Percentiles rank a stretch among this genome's conserved stretches.
These are phyloP conservation scores for Thalassiosira sp. DNA, from an alignment of 352 stramenopile species.

Conservation along the genomic window DNA sequence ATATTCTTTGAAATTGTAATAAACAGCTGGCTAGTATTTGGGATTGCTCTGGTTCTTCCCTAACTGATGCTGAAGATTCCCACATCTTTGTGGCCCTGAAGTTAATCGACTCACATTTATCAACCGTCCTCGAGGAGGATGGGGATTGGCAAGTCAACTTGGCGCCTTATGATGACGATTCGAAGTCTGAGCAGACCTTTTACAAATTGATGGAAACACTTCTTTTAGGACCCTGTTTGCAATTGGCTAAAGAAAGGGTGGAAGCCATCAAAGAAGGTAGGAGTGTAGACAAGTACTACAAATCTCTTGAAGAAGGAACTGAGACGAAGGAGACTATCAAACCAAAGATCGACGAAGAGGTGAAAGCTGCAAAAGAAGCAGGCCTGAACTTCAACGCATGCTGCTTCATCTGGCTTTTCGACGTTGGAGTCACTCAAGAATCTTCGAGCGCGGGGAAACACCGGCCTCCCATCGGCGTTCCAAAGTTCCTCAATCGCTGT, in stretches of 20 bases:
- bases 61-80: constrained; percentile 8
- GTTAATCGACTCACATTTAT: constrained; percentile 37
- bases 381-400: constrained; percentile 52
- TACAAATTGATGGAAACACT: constrained; percentile 24
- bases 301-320: constrained; percentile 34
- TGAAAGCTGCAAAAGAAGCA: constrained; percentile 33
- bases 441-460: neutral
- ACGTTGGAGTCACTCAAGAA: neutral
- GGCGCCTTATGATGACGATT: constrained; percentile 3
- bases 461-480: neutral
- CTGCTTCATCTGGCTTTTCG: constrained; percentile 22
- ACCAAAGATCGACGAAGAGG: constrained; percentile 43
- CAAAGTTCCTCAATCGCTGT: constrained; percentile 25
- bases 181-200: constrained; percentile 17
- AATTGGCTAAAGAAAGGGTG: constrained; percentile 31
- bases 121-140: constrained; percentile 23
- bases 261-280: constrained; percentile 43
- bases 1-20: too few relatives aligned
- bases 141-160: constrained; percentile 18
- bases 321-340: constrained; percentile 42
- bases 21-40: constrained; percentile 24
- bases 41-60: neutral
- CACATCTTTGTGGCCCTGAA: constrained; percentile 26
- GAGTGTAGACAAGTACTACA: constrained; percentile 25
- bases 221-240: constrained; percentile 1